Base-by-base conservation (phyloP, 179 eudicot species). In the Beta macrorhiza region DNA sequence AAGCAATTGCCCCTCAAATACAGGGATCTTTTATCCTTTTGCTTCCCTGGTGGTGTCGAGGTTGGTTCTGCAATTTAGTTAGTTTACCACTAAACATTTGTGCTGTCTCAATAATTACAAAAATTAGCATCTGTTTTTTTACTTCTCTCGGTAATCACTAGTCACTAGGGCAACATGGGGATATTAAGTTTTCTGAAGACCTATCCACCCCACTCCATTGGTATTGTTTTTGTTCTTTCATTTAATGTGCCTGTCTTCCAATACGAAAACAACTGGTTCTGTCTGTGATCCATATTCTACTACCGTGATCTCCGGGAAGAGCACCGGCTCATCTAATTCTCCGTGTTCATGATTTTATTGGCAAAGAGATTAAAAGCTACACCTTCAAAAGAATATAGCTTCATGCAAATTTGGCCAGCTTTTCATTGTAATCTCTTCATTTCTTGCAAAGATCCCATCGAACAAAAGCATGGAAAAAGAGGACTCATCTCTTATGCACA, bases 1-100 rank as follows among this genome's bases (percentile, higher is more conserved):
- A 94, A 91, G 80, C 94, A 89, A 84, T 83, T 94, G 81, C 98
- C 99, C 17, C 90, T 97, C 42, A 87, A 89, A 64, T 91, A 91
- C 85, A 94, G 89, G 89, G 99, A 97, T 89, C 97, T 97, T 61
- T 92, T 94, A 82, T 94, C 99, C 65, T 94, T 94, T 86, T 94
- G 99, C 89, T 91, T 97, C 89, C 99, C 98, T 83, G 97, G 90
- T 20, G 99, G 99, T 52, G 85, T 94, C 64, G 99, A 97, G 99
- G 99, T 97, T 78, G 80, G 87, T 69, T 70, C 29, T 55, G 11
- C 37, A 49, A 15, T 59, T 78, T 42, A 3, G 59, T 22, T 78
- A 7, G 52, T 82, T 8, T 37, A 37, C 42, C 62, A 5, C 49
- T 49, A 5, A 20, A 37, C 7, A 14, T 0, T 16, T 13, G 4